Evolutionary conservation across 2,329 filamentous ascomycete genomes (phyloP).

Genomic region (Didymella glomerata): DNA sequence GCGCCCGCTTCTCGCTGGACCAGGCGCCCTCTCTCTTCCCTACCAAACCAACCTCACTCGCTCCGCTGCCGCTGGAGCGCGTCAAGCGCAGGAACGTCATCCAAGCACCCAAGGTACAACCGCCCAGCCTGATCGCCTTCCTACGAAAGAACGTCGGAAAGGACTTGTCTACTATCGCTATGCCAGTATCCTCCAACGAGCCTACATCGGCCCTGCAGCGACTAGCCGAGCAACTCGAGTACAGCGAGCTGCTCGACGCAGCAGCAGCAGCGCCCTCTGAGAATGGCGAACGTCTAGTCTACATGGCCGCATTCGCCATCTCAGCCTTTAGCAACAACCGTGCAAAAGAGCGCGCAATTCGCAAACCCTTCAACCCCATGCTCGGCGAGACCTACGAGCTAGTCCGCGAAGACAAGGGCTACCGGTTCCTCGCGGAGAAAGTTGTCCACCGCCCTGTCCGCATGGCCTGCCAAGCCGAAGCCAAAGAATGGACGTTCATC

Average conservation of each 20-base stretch:
- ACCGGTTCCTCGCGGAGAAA: slow-evolving; percentile 94
- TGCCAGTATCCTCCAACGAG: slow-evolving; percentile 97
- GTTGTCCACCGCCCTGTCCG: slow-evolving; percentile 91
- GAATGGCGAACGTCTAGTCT: slow-evolving; percentile 76
- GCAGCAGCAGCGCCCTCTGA: slow-evolving; percentile 61
- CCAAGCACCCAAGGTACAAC: slow-evolving; percentile 75
- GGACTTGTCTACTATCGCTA: slow-evolving; percentile 93
- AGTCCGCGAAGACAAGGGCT: slow-evolving; percentile 84
- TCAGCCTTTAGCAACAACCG: slow-evolving; percentile 83
- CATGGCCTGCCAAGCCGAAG: slow-evolving; percentile 92
- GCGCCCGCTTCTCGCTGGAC: slow-evolving; percentile 43
- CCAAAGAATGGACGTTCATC: slow-evolving; percentile 81
- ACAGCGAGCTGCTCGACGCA: slow-evolving; percentile 81
- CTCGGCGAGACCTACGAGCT: slow-evolving; percentile 96
- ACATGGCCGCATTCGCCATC: slow-evolving; percentile 89
- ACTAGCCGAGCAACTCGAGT: slow-evolving; percentile 89
- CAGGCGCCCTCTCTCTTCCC: slow-evolving; percentile 70
- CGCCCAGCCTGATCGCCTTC: slow-evolving; percentile 92
- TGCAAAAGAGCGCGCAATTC: slow-evolving; percentile 87
- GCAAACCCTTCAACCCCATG: slow-evolving; percentile 97
- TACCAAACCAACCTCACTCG: slow-evolving; percentile 74
- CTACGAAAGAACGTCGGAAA: slow-evolving; percentile 98
- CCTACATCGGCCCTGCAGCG: slow-evolving; percentile 88
- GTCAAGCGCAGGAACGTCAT: slow-evolving; percentile 76
- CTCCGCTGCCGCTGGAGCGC: slow-evolving; percentile 77